phyloP scores from a whole-genome alignment of 2,329 filamentous ascomycete genomes.

The Exophiala aquamarina region DNA sequence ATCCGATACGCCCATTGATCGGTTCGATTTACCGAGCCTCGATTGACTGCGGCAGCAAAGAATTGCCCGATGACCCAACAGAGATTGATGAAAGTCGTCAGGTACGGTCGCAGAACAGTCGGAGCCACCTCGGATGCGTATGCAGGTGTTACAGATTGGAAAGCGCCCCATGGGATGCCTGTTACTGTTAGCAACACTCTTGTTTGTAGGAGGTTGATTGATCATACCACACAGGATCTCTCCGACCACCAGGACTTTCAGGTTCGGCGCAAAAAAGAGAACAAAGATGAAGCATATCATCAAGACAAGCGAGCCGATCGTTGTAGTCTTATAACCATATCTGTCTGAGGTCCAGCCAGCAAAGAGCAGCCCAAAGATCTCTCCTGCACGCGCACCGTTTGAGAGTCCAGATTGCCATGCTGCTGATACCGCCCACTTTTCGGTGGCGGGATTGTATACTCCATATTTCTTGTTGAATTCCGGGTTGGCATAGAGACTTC shows the following conservation, averaged over 20 bases:
- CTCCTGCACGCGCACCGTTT: conserved; percentile 30
- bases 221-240: conserved; percentile 34
- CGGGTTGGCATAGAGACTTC: conserved; percentile 67
- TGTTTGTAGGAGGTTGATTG: not conserved
- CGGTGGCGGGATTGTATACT: conserved; percentile 18
- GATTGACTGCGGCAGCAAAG: conserved; percentile 31
- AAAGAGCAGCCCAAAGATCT: conserved; percentile 32
- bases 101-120: conserved; percentile 30
- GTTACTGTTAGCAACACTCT: not conserved
- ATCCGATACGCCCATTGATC: conserved; percentile 40
- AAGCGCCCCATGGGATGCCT: conserved; percentile 37
- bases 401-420: conserved; percentile 20
- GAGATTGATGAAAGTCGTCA: conserved; percentile 37
- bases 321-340: conserved; percentile 36
- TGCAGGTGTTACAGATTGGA: conserved; percentile 32
- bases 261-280: conserved; percentile 38
- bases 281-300: conserved; percentile 34
- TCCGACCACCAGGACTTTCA: conserved; percentile 34
- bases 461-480: conserved; percentile 44
- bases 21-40: conserved; percentile 30
- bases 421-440: conserved; percentile 6
- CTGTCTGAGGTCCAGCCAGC: conserved; percentile 31
- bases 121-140: conserved; percentile 40
- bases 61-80: conserved; percentile 40
- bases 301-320: conserved; percentile 24